phyloP scores from a whole-genome alignment of 805 yeast species.

The Starmerella ratchasimensis region DNA sequence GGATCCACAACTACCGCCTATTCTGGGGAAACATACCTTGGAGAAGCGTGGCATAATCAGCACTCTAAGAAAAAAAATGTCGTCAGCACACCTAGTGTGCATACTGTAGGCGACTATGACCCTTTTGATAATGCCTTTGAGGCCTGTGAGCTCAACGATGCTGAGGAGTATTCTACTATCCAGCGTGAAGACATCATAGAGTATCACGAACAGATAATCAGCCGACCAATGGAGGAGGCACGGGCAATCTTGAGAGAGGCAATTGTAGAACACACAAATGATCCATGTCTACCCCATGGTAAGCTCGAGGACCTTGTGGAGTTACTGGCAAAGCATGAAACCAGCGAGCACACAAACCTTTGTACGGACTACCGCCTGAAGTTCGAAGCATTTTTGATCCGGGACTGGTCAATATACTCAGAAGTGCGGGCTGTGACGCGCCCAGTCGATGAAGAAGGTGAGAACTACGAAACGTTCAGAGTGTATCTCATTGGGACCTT shows the following conservation, averaged over 20 bases:
- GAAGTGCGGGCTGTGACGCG: slow-evolving; percentile 46
- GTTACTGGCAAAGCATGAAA: background rate
- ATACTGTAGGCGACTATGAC: background rate
- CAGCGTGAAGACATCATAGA: background rate
- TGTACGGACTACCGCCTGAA: slow-evolving; percentile 14
- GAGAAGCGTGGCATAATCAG: too few species aligned
- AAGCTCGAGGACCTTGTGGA: slow-evolving; percentile 4
- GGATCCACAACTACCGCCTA: too few species aligned
- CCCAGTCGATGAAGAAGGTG: slow-evolving; percentile 37
- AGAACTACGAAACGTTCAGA: slow-evolving; percentile 38
- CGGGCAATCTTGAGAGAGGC: slow-evolving; percentile 31
- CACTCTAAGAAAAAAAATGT: too few species aligned
- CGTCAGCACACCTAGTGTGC: background rate
- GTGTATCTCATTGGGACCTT: slow-evolving; percentile 39
- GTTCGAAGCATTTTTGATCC: slow-evolving; percentile 33
- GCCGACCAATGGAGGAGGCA: slow-evolving; percentile 29
- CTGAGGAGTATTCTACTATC: slow-evolving; percentile 6
- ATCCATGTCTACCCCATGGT: slow-evolving; percentile 28
- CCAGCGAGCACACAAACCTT: slow-evolving; percentile 3
- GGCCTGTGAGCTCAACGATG: slow-evolving; percentile 3
- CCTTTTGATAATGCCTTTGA: slow-evolving; percentile 4
- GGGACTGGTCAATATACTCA: slow-evolving; percentile 42
- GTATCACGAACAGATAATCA: slow-evolving; percentile 5
- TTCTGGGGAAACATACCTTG: too few species aligned
- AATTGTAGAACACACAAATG: slow-evolving; percentile 33